These are phyloP conservation scores for Saccharomyces paradoxus DNA, from an alignment of 805 yeast genomes.

Conservation along the genomic window DNA sequence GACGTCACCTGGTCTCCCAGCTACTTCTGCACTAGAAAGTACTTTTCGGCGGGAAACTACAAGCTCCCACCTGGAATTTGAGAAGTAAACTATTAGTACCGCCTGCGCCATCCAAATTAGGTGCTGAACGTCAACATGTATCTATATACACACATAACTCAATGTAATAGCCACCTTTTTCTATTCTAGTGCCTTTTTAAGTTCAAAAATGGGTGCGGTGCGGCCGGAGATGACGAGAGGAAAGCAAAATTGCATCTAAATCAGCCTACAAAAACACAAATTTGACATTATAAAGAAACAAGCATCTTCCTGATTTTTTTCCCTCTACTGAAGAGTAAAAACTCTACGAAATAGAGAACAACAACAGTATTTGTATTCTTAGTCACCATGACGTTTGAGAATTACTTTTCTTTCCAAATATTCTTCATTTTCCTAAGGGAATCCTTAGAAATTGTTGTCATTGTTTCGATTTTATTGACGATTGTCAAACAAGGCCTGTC, in stretches of 20 bases:
- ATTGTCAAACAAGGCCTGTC: slow-evolving; percentile 56
- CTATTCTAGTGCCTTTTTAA: neutral
- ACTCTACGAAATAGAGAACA: neutral
- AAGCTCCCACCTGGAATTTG: slow-evolving; percentile 13
- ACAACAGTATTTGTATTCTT: neutral
- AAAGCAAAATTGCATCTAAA: neutral
- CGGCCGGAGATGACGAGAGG: neutral
- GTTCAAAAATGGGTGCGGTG: neutral
- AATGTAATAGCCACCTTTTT: neutral
- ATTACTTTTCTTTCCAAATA: slow-evolving; percentile 61
- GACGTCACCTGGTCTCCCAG: slow-evolving; percentile 68
- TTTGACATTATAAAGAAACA: neutral
- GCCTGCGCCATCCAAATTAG: neutral
- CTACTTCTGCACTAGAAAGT: slow-evolving; percentile 60
- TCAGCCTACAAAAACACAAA: neutral
- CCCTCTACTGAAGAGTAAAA: neutral
- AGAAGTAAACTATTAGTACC: slow-evolving; percentile 3
- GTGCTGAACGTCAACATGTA: neutral
- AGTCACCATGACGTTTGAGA: slow-evolving; percentile 30
- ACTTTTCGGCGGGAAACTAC: slow-evolving; percentile 33
- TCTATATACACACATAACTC: neutral
- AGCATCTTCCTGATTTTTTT: neutral
- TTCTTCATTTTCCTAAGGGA: slow-evolving; percentile 68
- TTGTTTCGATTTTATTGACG: slow-evolving; percentile 63
- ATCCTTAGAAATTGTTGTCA: slow-evolving; percentile 68